phyloP scores from a whole-genome alignment of 176 grass and related monocot genomes.

The Hyparrhenia diplandra region DNA sequence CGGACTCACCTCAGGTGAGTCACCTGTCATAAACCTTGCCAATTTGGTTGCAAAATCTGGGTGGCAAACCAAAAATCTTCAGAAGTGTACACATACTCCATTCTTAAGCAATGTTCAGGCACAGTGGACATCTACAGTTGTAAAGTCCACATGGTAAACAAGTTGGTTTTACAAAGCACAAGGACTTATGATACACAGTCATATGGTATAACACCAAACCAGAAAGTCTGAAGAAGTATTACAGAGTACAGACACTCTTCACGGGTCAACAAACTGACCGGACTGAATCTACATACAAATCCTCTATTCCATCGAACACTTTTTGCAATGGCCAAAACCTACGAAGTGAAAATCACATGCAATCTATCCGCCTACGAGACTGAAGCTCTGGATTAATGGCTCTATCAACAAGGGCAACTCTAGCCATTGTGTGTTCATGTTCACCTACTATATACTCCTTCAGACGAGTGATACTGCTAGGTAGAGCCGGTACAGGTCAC shows the following conservation, averaged over 20 bases:
- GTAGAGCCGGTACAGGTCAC: background rate
- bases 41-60: background rate
- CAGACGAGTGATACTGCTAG: slow-evolving; percentile 1
- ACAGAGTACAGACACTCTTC: background rate
- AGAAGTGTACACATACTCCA: background rate
- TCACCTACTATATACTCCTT: slow-evolving; percentile 17
- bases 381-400: slow-evolving; percentile 24
- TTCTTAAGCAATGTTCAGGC: background rate
- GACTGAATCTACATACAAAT: slow-evolving; percentile 20
- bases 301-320: background rate
- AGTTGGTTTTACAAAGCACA: slow-evolving; percentile 26
- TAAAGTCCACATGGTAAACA: background rate
- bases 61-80: background rate
- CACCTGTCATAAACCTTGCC: background rate
- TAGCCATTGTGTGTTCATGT: slow-evolving; percentile 24
- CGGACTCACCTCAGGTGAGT: background rate
- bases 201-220: background rate
- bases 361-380: slow-evolving; percentile 21
- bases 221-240: background rate
- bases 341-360: slow-evolving; percentile 15
- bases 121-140: background rate
- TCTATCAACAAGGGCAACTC: slow-evolving; percentile 29
- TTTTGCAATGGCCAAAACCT: background rate
- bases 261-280: background rate
- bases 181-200: background rate